phyloP scores from a whole-genome alignment of 2,329 filamentous ascomycete species.

The Aspergillus fumigatiaffinis region DNA sequence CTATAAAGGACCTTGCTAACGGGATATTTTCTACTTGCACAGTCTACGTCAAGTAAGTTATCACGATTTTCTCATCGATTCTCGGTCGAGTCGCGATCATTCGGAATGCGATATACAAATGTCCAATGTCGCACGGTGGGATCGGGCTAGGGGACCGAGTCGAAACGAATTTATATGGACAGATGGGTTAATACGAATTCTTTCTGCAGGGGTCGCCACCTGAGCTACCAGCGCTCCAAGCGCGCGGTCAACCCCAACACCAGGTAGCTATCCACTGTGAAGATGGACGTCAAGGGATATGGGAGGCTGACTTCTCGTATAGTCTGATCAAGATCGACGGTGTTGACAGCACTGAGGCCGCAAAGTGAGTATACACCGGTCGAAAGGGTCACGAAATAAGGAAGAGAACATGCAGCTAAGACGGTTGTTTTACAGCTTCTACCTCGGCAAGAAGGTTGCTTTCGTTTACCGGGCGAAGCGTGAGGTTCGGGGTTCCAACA shows the following conservation, averaged over 20 bases:
- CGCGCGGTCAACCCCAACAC: constrained; percentile 86
- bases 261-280: constrained; percentile 39
- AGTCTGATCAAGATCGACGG: constrained; percentile 98
- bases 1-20: constrained; percentile 26
- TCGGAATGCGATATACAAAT: constrained; percentile 8
- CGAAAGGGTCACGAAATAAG: neutral
- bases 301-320: constrained; percentile 25
- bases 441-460: constrained; percentile 97
- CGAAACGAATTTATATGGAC: constrained; percentile 10
- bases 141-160: constrained; percentile 10
- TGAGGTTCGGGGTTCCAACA: constrained; percentile 96
- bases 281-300: constrained; percentile 6
- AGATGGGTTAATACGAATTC: constrained; percentile 34
- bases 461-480: constrained; percentile 96
- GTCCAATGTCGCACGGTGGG: constrained; percentile 1
- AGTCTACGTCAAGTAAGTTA: constrained; percentile 89
- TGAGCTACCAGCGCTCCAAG: constrained; percentile 96
- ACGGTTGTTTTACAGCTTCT: constrained; percentile 59
- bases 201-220: constrained; percentile 79
- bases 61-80: constrained; percentile 18
- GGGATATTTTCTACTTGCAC: constrained; percentile 21
- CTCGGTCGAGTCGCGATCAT: constrained; percentile 16
- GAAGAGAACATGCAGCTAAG: constrained; percentile 17
- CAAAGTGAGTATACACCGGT: constrained; percentile 58
- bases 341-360: constrained; percentile 83